Evolutionary conservation across 148 eudicot species (phyloP).

Genomic region (Polygonum maritimum): DNA sequence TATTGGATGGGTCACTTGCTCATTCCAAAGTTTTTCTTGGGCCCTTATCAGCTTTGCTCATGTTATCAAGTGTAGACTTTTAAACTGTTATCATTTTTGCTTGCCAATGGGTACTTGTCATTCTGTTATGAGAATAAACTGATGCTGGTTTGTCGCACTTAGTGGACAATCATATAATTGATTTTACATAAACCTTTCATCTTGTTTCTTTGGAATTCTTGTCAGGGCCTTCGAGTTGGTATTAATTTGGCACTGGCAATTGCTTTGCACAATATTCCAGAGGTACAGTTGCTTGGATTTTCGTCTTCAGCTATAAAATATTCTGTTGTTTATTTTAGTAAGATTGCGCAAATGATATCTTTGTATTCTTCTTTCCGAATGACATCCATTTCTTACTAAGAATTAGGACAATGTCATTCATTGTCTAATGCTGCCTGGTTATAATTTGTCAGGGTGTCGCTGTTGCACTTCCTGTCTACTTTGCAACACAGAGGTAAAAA

Average conservation of each 20-base stretch:
- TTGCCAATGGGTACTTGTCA: neutral
- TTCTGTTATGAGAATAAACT: neutral
- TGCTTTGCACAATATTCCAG: slow-evolving; percentile 95
- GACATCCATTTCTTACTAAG: neutral
- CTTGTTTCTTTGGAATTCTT: slow-evolving; percentile 8
- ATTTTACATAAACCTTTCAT: neutral
- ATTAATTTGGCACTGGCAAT: slow-evolving; percentile 92
- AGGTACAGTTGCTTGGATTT: slow-evolving; percentile 37
- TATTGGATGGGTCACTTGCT: neutral
- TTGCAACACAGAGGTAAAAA: slow-evolving; percentile 81
- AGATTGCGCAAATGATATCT: neutral
- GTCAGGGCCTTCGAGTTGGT: slow-evolving; percentile 95
- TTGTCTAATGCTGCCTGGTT: neutral
- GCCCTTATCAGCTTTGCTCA: slow-evolving; percentile 5
- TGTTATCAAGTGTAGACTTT: neutral
- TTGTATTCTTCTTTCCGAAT: neutral
- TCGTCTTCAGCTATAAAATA: neutral
- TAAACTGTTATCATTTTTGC: neutral
- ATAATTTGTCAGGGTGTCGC: slow-evolving; percentile 74
- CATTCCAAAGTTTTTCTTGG: neutral
- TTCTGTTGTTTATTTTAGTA: neutral
- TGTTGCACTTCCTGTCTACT: slow-evolving; percentile 98
- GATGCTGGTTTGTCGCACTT: neutral
- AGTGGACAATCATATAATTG: neutral
- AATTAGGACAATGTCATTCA: neutral